phyloP scores from a whole-genome alignment of 495 filamentous ascomycete species.

The Penicillium lagena region DNA sequence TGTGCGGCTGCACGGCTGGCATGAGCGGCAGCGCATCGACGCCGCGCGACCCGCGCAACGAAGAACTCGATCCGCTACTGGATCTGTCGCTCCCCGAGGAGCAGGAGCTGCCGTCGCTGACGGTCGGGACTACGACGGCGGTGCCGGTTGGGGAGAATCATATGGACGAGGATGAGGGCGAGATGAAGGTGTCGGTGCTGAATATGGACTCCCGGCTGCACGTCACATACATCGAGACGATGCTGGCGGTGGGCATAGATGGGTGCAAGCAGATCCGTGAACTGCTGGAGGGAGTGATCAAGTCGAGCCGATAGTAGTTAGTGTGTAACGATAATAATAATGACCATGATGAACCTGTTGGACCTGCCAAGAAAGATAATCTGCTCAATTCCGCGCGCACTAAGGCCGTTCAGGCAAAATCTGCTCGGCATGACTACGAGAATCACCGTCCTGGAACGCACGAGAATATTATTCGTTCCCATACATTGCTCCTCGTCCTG shows the following conservation, averaged over 20 bases:
- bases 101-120: constrained; percentile 82
- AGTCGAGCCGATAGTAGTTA: constrained; percentile 10
- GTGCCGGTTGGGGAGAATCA: constrained; percentile 31
- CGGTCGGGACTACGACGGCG: constrained; percentile 68
- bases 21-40: constrained; percentile 59
- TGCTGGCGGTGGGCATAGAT: constrained; percentile 87
- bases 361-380: constrained; percentile 12
- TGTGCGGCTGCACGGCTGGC: constrained; percentile 81
- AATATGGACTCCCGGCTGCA: constrained; percentile 81
- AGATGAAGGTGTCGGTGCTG: constrained; percentile 70
- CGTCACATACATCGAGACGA: constrained; percentile 72
- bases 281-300: constrained; percentile 58
- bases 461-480: not conserved
- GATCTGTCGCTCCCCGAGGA: constrained; percentile 86
- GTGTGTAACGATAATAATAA: too few relatives aligned
- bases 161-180: constrained; percentile 32
- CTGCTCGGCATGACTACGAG: constrained; percentile 1
- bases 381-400: constrained; percentile 27
- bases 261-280: constrained; percentile 81
- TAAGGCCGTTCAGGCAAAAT: not conserved
- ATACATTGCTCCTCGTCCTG: not conserved
- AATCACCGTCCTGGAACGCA: not conserved
- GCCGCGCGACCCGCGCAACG: constrained; percentile 46
- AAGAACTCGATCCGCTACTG: constrained; percentile 77
- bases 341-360: not conserved